A percentile compares a stretch with the other conserved stretches of the same genome.
Conservation (phyloP, 164 flowering plant genomes). For the Magnolia sinica region DNA sequence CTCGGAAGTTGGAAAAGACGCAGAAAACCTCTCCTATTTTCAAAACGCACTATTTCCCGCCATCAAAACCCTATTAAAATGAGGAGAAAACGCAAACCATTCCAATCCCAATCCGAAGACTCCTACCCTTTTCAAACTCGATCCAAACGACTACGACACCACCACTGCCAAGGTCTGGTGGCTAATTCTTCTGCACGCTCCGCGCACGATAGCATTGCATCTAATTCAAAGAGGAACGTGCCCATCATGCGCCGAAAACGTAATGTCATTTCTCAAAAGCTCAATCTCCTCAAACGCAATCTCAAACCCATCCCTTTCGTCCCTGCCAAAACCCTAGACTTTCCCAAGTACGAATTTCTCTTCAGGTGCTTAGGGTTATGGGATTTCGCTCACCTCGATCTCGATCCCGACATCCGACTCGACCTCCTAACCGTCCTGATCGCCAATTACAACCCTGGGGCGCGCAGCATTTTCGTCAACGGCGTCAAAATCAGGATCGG, state of each 20-base stretch:
- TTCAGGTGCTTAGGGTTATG: constrained; percentile 62
- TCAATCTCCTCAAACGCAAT: constrained; percentile 22
- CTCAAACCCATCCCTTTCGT: constrained; percentile 58
- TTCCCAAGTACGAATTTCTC: constrained; percentile 46
- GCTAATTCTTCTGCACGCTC: no score
- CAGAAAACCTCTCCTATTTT: no score
- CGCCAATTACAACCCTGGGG: constrained; percentile 30
- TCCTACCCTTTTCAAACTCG: no score
- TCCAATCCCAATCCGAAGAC: no score
- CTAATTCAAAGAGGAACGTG: no score
- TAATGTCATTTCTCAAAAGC: constrained; percentile 36
- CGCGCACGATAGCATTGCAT: no score
- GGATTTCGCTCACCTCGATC: constrained; percentile 71
- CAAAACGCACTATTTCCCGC: no score
- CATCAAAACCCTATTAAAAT: no score
- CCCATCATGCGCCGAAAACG: background rate
- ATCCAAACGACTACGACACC: no score
- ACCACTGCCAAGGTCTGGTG: no score
- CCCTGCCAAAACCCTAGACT: constrained; percentile 49
- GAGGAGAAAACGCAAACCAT: no score
- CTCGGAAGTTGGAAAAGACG: no score
- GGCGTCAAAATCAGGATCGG: constrained; percentile 36
- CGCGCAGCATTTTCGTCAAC: constrained; percentile 45
- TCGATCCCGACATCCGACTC: constrained; percentile 43
- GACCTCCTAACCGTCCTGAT: constrained; percentile 58